These are phyloP conservation scores for Tremella mesenterica DNA, from an alignment of 768 basidiomycete species.

Conservation along the genomic window DNA sequence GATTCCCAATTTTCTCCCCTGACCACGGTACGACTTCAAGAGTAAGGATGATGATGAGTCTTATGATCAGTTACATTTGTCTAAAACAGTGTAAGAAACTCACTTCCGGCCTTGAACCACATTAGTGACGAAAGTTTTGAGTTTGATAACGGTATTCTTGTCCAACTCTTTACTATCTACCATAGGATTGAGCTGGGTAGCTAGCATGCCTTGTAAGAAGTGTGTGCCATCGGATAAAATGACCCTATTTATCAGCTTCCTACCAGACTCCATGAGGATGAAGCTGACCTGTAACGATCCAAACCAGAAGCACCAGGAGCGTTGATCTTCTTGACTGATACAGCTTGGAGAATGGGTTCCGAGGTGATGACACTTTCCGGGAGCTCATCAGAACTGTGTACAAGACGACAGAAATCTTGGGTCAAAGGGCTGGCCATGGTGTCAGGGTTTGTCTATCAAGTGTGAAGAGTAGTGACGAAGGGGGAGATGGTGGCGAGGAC, in stretches of 20 bases:
- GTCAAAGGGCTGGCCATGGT: slow-evolving; percentile 36
- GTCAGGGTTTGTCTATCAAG: neutral
- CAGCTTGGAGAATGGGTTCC: slow-evolving; percentile 62
- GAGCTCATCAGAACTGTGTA: slow-evolving; percentile 21
- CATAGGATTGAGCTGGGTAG: slow-evolving; percentile 74
- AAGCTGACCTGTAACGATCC: slow-evolving; percentile 43
- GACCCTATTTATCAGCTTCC: slow-evolving; percentile 47
- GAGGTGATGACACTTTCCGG: slow-evolving; percentile 27
- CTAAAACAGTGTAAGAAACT: slow-evolving; percentile 22
- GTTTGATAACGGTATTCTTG: slow-evolving; percentile 60
- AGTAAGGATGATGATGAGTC: slow-evolving; percentile 71
- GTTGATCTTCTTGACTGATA: slow-evolving; percentile 70
- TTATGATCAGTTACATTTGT: slow-evolving; percentile 36
- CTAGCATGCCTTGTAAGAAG: slow-evolving; percentile 88
- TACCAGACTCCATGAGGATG: no score
- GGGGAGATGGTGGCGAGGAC: neutral
- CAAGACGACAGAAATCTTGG: slow-evolving; percentile 28
- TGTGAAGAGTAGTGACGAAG: neutral
- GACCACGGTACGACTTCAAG: slow-evolving; percentile 18
- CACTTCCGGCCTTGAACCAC: slow-evolving; percentile 75
- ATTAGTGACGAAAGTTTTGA: slow-evolving; percentile 73
- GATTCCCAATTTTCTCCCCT: slow-evolving; percentile 68
- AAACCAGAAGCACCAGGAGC: slow-evolving; percentile 44
- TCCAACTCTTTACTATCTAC: slow-evolving; percentile 57
- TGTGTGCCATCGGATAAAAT: slow-evolving; percentile 82